Evolutionary conservation across 345 rosid genomes (phyloP), one percentile per base, ranked within the genome.

Genomic region (Eucalyptus lansdowneana): DNA sequence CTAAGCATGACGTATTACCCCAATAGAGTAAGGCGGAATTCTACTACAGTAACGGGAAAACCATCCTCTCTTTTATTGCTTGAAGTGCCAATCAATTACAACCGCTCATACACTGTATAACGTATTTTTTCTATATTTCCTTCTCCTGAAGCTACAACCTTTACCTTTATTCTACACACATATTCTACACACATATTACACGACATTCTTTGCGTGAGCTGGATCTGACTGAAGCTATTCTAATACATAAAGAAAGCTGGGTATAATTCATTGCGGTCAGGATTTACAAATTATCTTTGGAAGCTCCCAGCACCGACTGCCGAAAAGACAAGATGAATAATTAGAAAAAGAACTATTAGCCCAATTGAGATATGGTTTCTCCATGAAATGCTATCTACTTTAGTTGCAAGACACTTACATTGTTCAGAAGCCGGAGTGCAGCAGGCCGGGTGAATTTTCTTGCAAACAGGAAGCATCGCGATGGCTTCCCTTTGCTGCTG

Each of bases 381-480:
- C 81, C 81, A 19, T 37, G 83, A 72, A 72, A 72, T 72, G 14
- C 14, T 11, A 72, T 11, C 45, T 37, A 11, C 8, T 37, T 80
- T 31, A 34, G n/a, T 34, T 40, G 65, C 9, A 50, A 80, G n/a
- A 60, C 88, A 17, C 56, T 51, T 31, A 86, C 99, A 93, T 93
- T 91, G 25, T 92, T 92, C 80, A 97, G 97, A 87, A 96, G 98
- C 87, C 95, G 95, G 88, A 98, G 92, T 67, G 99, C 99, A 45
- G 98, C 96, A 11, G 99, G 99, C 50, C 99, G 94, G 37, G 98
- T 98, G 92, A 98, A 98, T 92, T 98, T 98, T 93, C 99, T 94
- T 8, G 99, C 99, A 88, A 98, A 98, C 80, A 97, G 99, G 90
- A 98, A 98, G 92, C 99, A 98, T 2, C 90, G 91, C 8, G 99